Conservation (phyloP, 108 stramenopile genomes). For the Nitzschia sp. region DNA sequence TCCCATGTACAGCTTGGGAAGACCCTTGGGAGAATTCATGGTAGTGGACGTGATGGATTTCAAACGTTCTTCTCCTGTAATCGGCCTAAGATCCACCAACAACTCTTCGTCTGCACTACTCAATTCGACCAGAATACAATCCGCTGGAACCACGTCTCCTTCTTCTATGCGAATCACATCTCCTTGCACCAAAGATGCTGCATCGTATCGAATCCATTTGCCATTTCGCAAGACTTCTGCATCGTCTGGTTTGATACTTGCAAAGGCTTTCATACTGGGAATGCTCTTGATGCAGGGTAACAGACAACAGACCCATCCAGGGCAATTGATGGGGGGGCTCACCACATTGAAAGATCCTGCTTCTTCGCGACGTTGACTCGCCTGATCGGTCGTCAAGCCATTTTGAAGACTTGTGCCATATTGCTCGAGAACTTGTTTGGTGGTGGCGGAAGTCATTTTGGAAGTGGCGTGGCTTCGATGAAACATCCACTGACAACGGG, state of each 20-base stretch:
- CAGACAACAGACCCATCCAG: constrained; percentile 79
- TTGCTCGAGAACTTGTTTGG: constrained; percentile 11
- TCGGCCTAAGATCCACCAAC: constrained; percentile 63
- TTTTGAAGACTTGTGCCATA: constrained; percentile 8
- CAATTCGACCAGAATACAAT: constrained; percentile 62
- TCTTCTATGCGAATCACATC: constrained; percentile 82
- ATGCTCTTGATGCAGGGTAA: constrained; percentile 84
- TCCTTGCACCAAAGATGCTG: constrained; percentile 65
- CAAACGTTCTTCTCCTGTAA: constrained; percentile 68
- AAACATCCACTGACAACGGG: not conserved
- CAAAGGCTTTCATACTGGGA: constrained; percentile 79
- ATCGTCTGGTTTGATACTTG: constrained; percentile 74
- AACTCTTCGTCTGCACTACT: constrained; percentile 48
- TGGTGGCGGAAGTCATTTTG: not conserved
- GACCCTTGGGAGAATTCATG: not conserved
- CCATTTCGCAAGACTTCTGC: constrained; percentile 79
- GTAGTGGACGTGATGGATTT: constrained; percentile 48
- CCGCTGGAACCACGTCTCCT: constrained; percentile 84
- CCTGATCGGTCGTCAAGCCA: constrained; percentile 68
- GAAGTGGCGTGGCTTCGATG: not conserved
- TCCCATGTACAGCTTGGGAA: constrained; percentile 56
- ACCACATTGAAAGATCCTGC: constrained; percentile 58
- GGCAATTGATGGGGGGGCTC: constrained; percentile 73
- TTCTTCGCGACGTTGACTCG: constrained; percentile 51
- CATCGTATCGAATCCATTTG: constrained; percentile 85